Evolutionary conservation across 2,329 filamentous ascomycete species (phyloP).

Genomic region (Trichoderma cornu-damae): DNA sequence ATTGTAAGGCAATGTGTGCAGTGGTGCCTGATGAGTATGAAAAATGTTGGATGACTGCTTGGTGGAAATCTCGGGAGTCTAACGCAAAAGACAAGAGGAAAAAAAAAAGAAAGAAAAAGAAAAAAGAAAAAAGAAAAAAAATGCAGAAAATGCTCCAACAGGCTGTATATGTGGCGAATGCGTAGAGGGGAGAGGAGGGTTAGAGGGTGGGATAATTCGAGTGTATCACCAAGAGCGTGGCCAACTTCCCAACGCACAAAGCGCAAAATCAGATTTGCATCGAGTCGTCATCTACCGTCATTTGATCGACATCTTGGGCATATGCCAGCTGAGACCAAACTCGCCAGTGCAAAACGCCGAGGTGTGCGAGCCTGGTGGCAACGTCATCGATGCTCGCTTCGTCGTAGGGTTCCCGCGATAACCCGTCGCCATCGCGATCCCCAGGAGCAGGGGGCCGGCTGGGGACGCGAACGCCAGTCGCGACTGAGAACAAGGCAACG

Average conservation of each 20-base stretch:
- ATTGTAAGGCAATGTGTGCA: neutral
- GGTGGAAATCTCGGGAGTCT: neutral
- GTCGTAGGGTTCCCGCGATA: conserved; percentile 42
- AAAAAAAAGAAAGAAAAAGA: neutral
- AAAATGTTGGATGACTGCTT: neutral
- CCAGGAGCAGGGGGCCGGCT: conserved; percentile 35
- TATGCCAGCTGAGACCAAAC: conserved; percentile 80
- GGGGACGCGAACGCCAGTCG: conserved; percentile 47
- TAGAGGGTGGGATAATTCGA: neutral
- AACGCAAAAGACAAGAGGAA: too few relatives aligned
- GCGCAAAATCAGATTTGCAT: conserved; percentile 22
- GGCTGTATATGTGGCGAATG: conserved; percentile 4
- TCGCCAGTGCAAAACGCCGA: conserved; percentile 82
- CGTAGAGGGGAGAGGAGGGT: neutral
- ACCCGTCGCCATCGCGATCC: conserved; percentile 33
- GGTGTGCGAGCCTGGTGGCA: conserved; percentile 72
- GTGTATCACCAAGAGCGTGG: neutral
- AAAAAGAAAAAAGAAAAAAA: neutral
- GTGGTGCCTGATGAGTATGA: too few relatives aligned
- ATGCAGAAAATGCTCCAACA: conserved; percentile 3
- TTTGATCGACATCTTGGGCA: conserved; percentile 37
- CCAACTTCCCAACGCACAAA: neutral
- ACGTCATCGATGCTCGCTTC: conserved; percentile 60
- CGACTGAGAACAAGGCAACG: conserved; percentile 50
- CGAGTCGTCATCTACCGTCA: conserved; percentile 29